phyloP scores from a whole-genome alignment of 371 early-diverging fungal genomes.

The Smittium mucronatum region DNA sequence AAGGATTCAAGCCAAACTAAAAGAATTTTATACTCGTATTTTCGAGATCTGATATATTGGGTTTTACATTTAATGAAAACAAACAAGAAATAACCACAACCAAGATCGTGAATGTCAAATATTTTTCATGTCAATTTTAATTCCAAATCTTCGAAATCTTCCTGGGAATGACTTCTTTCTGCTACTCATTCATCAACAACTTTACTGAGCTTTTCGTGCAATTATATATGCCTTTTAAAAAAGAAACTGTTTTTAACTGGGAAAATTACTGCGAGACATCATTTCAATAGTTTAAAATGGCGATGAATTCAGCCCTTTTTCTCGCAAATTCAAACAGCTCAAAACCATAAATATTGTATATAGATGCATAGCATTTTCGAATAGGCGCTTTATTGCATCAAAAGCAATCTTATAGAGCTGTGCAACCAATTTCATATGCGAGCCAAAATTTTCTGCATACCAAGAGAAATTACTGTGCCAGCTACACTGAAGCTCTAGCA shows the following conservation, averaged over 20 bases:
- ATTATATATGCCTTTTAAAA: not conserved
- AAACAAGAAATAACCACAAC: not conserved
- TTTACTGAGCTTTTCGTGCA: not conserved
- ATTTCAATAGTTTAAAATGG: not conserved
- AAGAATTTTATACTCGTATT: not conserved
- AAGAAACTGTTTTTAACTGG: not conserved
- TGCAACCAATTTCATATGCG: not conserved
- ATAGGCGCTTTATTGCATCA: not conserved
- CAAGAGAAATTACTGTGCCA: not conserved
- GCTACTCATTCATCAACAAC: not conserved
- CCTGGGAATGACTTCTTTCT: not conserved
- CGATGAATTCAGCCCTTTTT: not conserved
- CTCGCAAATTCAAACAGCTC: not conserved
- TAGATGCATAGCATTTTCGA: not conserved
- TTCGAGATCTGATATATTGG: not conserved
- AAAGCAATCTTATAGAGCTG: not conserved
- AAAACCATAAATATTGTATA: not conserved
- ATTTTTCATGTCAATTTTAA: not conserved
- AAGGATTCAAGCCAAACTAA: not conserved
- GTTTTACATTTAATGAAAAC: not conserved
- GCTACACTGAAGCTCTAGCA: not conserved
- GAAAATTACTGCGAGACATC: not conserved
- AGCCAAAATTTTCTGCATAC: not conserved
- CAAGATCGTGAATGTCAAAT: not conserved
- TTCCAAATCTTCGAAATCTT: not conserved